A percentile compares a stretch with the other conserved stretches of the same genome.
Conservation (phyloP, 177 flowering plant species). For the Tripterygium wilfordii region DNA sequence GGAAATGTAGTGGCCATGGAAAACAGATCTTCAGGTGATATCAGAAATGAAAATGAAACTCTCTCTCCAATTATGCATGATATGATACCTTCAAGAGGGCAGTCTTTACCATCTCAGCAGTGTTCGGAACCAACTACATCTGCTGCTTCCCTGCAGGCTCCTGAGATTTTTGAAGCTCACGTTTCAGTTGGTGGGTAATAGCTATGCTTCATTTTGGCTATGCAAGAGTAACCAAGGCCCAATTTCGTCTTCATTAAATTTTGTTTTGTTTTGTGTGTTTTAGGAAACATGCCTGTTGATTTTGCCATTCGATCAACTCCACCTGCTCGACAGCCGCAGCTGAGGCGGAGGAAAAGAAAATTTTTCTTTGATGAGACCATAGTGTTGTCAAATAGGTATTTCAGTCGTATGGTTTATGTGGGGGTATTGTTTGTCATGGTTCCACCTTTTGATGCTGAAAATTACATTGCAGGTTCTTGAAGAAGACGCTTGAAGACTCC, state of each 20-base stretch:
- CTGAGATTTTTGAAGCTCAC: slow-evolving; percentile 17
- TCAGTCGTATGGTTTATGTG: not conserved
- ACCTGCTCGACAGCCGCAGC: slow-evolving; percentile 32
- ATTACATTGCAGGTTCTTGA: slow-evolving; percentile 54
- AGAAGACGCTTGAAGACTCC: slow-evolving; percentile 40
- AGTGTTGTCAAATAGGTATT: slow-evolving; percentile 58
- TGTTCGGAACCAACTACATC: slow-evolving; percentile 23
- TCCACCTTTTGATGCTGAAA: too few species aligned
- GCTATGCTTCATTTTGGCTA: too few species aligned
- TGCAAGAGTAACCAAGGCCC: too few species aligned
- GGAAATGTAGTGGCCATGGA: slow-evolving; percentile 15
- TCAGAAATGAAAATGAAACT: slow-evolving; percentile 29
- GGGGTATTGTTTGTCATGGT: too few species aligned
- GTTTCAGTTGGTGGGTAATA: slow-evolving; percentile 41
- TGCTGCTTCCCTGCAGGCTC: slow-evolving; percentile 26
- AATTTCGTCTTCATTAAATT: too few species aligned
- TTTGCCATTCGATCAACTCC: slow-evolving; percentile 56
- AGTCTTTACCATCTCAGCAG: slow-evolving; percentile 24
- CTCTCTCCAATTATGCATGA: slow-evolving; percentile 36
- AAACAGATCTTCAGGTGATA: slow-evolving; percentile 13
- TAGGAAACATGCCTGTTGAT: slow-evolving; percentile 35
- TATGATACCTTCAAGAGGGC: slow-evolving; percentile 23
- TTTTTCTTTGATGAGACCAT: slow-evolving; percentile 36
- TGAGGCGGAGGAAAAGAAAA: slow-evolving; percentile 50
- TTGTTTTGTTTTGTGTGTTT: slow-evolving; percentile 9